Evolutionary conservation across 306 rosid genomes (phyloP).

Genomic region (Cicer bijugum): DNA sequence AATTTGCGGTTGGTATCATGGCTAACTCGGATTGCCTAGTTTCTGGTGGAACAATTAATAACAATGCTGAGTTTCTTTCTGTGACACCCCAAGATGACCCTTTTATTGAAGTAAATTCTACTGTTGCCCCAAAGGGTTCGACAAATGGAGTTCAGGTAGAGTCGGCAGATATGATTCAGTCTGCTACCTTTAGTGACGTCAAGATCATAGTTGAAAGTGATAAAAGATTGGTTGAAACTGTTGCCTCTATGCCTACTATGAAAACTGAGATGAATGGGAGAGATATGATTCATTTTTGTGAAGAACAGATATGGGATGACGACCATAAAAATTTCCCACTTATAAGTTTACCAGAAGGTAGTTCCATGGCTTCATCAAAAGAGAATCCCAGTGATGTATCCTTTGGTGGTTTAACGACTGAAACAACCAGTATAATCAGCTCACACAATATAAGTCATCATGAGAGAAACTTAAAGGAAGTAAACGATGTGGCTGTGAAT

Average conservation of each 20-base stretch:
- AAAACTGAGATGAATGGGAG: constrained; percentile 35
- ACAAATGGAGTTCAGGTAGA: constrained; percentile 41
- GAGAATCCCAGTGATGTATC: constrained; percentile 17
- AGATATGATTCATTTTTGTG: constrained; percentile 19
- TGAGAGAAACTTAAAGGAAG: constrained; percentile 4
- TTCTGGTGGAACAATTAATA: constrained; percentile 38
- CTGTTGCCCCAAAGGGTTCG: constrained; percentile 32
- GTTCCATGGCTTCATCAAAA: background rate
- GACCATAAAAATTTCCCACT: constrained; percentile 26
- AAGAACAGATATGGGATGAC: constrained; percentile 43
- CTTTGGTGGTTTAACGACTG: too few relatives aligned
- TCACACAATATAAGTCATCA: too few relatives aligned
- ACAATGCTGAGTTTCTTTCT: constrained; percentile 39
- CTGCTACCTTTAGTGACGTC: constrained; percentile 38
- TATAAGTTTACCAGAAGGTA: constrained; percentile 21
- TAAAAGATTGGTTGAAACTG: constrained; percentile 44
- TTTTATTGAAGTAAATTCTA: constrained; percentile 45
- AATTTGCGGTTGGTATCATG: constrained; percentile 42
- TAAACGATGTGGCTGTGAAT: constrained; percentile 33
- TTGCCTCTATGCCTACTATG: constrained; percentile 42
- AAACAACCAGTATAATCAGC: too few relatives aligned
- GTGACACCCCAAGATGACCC: constrained; percentile 40
- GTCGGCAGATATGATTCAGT: constrained; percentile 30
- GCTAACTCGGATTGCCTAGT: constrained; percentile 38
- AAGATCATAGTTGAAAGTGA: constrained; percentile 43